Evolutionary conservation across 768 basidiomycete species (phyloP).

Genomic region (Rhodotorula paludigena): DNA sequence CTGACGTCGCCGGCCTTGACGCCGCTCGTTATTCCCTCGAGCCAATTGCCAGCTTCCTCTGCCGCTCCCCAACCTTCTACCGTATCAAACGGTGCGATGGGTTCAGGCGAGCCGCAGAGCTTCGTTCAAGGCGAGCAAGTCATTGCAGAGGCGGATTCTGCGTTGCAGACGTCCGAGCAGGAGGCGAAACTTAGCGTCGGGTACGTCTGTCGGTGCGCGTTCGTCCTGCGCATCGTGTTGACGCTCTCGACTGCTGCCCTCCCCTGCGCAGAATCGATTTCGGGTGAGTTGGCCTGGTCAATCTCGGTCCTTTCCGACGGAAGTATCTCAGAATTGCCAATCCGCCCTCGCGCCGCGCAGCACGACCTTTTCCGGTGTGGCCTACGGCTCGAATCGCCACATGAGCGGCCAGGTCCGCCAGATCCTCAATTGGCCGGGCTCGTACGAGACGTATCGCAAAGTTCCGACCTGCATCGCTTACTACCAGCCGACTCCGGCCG

Average conservation of each 20-base stretch:
- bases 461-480: conserved; percentile 80
- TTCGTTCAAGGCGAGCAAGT: neutral
- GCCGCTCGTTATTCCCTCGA: neutral
- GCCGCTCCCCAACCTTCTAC: too few species aligned
- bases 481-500: conserved; percentile 49
- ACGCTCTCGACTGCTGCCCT: too few species aligned
- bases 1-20: neutral
- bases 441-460: conserved; percentile 59
- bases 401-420: conserved; percentile 73
- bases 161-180: neutral
- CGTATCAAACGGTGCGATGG: neutral
- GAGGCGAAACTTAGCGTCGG: conserved; percentile 37
- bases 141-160: neutral
- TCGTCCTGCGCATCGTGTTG: neutral
- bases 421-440: conserved; percentile 78
- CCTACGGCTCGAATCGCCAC: conserved; percentile 72
- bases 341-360: neutral
- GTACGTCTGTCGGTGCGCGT: conserved; percentile 39
- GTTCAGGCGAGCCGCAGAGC: neutral
- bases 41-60: too few species aligned
- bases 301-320: too few species aligned
- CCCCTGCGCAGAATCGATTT: neutral
- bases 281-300: too few species aligned
- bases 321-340: too few species aligned
- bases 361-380: conserved; percentile 43